A percentile compares a stretch with the other conserved stretches of the same genome.
These are phyloP conservation scores for Catharanthus roseus DNA, from an alignment of 257 asterid genomes.

Conservation along the genomic window DNA sequence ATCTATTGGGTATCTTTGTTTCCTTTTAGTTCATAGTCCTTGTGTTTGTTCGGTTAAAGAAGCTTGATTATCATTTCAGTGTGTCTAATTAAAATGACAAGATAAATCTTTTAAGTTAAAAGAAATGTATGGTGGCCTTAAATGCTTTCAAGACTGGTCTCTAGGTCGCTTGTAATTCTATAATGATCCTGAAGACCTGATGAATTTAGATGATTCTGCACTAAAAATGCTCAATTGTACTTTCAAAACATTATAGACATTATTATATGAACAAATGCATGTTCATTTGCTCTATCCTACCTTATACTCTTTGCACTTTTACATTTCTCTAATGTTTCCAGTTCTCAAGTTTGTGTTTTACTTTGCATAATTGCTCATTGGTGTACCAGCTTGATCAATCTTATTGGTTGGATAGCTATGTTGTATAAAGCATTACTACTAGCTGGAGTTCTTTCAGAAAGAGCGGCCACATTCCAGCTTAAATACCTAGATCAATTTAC, in stretches of 20 bases:
- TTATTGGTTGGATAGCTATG: not conserved
- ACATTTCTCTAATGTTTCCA: not conserved
- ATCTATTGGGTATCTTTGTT: not conserved
- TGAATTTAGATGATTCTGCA: not conserved
- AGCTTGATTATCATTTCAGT: not conserved
- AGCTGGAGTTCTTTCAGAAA: no score
- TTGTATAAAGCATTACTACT: no score
- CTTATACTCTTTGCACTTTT: no score
- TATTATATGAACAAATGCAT: not conserved
- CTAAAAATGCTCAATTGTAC: not conserved
- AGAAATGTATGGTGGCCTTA: no score
- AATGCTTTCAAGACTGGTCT: not conserved
- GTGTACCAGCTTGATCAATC: not conserved
- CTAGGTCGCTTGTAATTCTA: not conserved
- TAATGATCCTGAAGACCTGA: not conserved
- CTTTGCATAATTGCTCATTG: not conserved
- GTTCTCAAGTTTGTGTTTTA: not conserved
- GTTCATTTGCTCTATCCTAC: not conserved
- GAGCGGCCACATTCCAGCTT: no score
- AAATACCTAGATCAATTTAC: no score
- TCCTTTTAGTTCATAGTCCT: not conserved
- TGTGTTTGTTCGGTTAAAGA: not conserved
- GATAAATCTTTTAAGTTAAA: no score
- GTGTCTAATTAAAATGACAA: not conserved
- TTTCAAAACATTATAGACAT: not conserved